A percentile compares a stretch with the other conserved stretches of the same genome.
Conservation (phyloP, 352 stramenopile species). For the Globisporangium orthogonon region DNA sequence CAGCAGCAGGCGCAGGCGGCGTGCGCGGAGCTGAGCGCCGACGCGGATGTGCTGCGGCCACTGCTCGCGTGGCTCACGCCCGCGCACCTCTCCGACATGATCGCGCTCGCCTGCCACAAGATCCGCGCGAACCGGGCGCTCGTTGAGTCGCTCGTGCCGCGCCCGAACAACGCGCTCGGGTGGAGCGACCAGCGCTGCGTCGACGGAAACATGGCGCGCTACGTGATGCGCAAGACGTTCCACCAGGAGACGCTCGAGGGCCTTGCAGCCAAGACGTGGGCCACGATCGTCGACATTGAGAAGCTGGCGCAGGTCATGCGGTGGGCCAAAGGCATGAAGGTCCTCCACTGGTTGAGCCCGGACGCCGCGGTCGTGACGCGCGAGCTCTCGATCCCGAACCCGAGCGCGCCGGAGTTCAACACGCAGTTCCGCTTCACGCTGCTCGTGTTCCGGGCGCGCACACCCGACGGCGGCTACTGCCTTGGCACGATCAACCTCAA, state of each 20-base stretch:
- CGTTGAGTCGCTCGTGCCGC: slow-evolving; percentile 17
- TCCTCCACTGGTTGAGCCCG: slow-evolving; percentile 24
- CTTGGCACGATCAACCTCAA: slow-evolving; percentile 24
- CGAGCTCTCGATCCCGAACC: slow-evolving; percentile 21
- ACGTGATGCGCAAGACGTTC: slow-evolving; percentile 32
- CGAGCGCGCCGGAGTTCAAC: slow-evolving; percentile 4
- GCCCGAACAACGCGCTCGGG: slow-evolving; percentile 25
- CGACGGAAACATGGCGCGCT: slow-evolving; percentile 20
- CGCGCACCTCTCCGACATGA: slow-evolving; percentile 4
- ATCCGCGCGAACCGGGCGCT: slow-evolving; percentile 21
- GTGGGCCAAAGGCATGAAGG: slow-evolving; percentile 33
- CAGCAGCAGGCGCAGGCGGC: not conserved
- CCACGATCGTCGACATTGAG: slow-evolving; percentile 14
- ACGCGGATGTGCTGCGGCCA: slow-evolving; percentile 14
- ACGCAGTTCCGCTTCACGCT: slow-evolving; percentile 21
- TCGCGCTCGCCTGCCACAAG: slow-evolving; percentile 7
- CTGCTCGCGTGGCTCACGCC: slow-evolving; percentile 12
- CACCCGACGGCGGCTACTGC: slow-evolving; percentile 9
- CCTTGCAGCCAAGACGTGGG: slow-evolving; percentile 26
- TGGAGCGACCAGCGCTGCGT: slow-evolving; percentile 33
- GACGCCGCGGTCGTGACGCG: slow-evolving; percentile 18
- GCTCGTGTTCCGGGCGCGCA: slow-evolving; percentile 13
- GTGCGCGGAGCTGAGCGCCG: slow-evolving; percentile 11
- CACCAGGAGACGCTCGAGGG: slow-evolving; percentile 9
- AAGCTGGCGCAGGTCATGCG: slow-evolving; percentile 24